Base-by-base conservation (phyloP, 331 rosid species). In the Saraca asoca region DNA sequence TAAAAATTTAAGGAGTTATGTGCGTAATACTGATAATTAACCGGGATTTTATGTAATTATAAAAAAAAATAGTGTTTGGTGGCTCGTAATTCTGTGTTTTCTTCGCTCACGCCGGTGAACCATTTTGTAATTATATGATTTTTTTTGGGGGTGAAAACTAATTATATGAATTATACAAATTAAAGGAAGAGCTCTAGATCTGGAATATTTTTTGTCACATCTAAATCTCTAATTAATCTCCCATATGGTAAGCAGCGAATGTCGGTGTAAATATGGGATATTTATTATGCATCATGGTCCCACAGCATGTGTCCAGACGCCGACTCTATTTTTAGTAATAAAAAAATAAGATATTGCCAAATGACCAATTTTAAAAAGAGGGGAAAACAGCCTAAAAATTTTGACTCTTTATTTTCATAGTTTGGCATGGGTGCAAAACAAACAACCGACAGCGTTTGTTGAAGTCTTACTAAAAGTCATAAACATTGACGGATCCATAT, bases 181-280 rank as follows among this genome's bases (percentile, higher is more conserved):
- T 24, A 24, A 24, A 24, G 31, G 3, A 24, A 24, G 31, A 24
- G 31, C 3, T 3, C 31, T 24, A 3, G 31, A 24, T 24, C 31
- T 24, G 31, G 31, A 24, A 24, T 24, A 24, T 24, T 24, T 24
- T 24, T 3, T 3, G 3, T 24, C 31, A 3, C 31, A 1, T 24
- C 31, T 24, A 3, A 24, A 24, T 24, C 31, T 24, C 31, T 24
- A 5, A 7, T 1, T 7, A 39, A 6, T 19, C 44, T 5, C 24
- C 41, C 10, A 8, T 24, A 24, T 3, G 31, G 31, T 29, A 29
- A 12, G 49, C 38, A 17, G 71, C 19, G 72, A 66, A 52, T 39
- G 72, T 53, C 43, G 72, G 52, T 53, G 62, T 3, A n/a, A 66
- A 52, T 39, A n/a, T 16, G 12, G 29, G 51, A 35, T 43, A 43